Percentiles rank a stretch among this genome's conserved stretches.
These are phyloP conservation scores for Pichia kudriavzevii DNA, from an alignment of 1,139 yeast species.

Conservation along the genomic window DNA sequence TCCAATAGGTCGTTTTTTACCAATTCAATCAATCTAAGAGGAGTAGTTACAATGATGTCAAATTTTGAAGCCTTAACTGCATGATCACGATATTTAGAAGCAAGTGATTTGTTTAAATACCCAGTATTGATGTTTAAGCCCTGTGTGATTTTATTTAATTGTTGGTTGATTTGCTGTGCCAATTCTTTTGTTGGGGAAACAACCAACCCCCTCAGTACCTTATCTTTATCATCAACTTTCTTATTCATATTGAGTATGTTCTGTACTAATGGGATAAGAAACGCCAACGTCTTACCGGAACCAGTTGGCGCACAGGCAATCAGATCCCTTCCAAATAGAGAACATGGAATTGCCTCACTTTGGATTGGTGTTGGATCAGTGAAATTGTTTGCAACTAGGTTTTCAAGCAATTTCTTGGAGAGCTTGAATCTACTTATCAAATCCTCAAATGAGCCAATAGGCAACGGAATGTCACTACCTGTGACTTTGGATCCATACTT, in stretches of 20 bases:
- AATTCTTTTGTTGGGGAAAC: constrained; percentile 91
- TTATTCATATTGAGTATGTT: constrained; percentile 28
- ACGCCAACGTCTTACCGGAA: constrained; percentile 94
- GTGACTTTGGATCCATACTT: constrained; percentile 23
- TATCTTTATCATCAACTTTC: constrained; percentile 8
- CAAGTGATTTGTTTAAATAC: constrained; percentile 66
- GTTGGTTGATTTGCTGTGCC: constrained; percentile 76
- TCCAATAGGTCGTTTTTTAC: constrained; percentile 54
- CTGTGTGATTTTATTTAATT: constrained; percentile 52
- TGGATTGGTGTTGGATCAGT: constrained; percentile 89
- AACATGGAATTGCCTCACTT: constrained; percentile 46
- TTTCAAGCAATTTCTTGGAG: constrained; percentile 53
- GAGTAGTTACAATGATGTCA: constrained; percentile 82
- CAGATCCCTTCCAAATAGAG: constrained; percentile 25
- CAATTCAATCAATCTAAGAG: constrained; percentile 76
- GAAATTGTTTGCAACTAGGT: constrained; percentile 63
- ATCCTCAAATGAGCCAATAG: constrained; percentile 85
- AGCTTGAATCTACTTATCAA: constrained; percentile 60
- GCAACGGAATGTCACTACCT: constrained; percentile 52
- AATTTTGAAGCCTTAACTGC: constrained; percentile 54
- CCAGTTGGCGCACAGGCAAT: constrained; percentile 88
- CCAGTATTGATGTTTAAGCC: constrained; percentile 54
- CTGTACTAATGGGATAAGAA: constrained; percentile 74
- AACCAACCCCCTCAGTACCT: constrained; percentile 56
- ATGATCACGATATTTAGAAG: constrained; percentile 57